Base-by-base conservation (phyloP, 257 asterid species). In the Scutellaria barbata region DNA sequence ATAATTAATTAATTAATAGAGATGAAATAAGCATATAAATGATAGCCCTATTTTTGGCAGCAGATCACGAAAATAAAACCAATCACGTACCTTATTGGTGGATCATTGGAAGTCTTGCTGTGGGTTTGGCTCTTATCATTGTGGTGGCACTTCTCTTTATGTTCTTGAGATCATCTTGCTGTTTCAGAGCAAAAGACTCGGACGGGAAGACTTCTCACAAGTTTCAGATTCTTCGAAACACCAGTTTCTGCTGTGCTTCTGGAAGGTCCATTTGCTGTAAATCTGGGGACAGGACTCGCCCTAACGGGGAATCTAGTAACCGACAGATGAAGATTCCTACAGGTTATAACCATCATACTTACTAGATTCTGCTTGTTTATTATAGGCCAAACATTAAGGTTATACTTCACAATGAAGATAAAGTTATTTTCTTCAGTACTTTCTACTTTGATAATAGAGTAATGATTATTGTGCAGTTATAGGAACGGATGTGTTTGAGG, bases 181-280 rank as follows among this genome's bases (percentile, higher is more conserved):
- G 90, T 71, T 85, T 73, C 75, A 33, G 79, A 57, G 46, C 75
- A 14, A 85, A 86, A 74, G 88, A 86, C 50, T 78, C 90, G 1
- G 83, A 81, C 67, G 87, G 80, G 56, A 88, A 85, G 54, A 60
- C 47, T 62, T 77, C 89, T 73, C 97, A 86, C 52, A 86, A 87
- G 63, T 92, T 95, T 72, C 98, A 87, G 20, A 82, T 92, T 78
- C 92, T 95, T 33, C 86, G 89, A 46, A 89, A 85, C 75, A 73
- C 89, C 17, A 95, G 98, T 79, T 95, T 88, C 80, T 89, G 90
- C 66, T 92, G 96, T 76, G 88, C 89, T 77, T 88, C 98, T 2
- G 83, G 94, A 55, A 84, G 96, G 79, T 83, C 80, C 74, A 71
- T 80, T 6, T 83, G 90, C 57, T 66, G 90, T 73, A 85, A 81